phyloP scores from a whole-genome alignment of 306 rosid species.

The Rosa lucieae region DNA sequence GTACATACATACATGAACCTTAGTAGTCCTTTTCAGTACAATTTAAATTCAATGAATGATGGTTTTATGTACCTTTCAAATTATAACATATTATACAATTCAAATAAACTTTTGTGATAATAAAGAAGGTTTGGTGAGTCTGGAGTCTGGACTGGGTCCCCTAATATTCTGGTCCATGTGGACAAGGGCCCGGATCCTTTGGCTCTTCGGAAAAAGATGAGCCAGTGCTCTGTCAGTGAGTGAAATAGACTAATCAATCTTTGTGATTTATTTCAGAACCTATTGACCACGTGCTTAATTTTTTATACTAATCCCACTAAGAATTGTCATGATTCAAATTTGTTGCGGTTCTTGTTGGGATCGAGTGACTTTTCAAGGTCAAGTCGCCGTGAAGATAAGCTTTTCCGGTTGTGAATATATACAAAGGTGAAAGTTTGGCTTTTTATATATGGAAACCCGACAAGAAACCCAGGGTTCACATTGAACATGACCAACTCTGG shows the following conservation, averaged over 20 bases:
- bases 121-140: not conserved
- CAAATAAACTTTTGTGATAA: not conserved
- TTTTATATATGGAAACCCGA: not conserved
- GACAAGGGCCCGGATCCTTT: not conserved
- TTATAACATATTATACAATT: not conserved
- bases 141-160: not conserved
- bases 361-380: not conserved
- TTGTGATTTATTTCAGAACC: not conserved
- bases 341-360: not conserved
- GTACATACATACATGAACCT: slow-evolving; percentile 3
- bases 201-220: not conserved
- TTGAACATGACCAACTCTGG: not conserved
- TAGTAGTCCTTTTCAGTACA: slow-evolving; percentile 4
- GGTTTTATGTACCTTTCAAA: not conserved
- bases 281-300: slow-evolving; percentile 18
- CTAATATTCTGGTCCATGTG: not conserved
- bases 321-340: not conserved
- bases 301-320: not conserved
- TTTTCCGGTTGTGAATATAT: not conserved
- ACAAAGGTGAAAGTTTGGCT: not conserved
- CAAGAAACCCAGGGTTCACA: not conserved
- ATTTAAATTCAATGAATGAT: not conserved
- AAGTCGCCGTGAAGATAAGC: not conserved
- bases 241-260: not conserved
- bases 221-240: not conserved